A percentile compares a stretch with the other conserved stretches of the same genome.
Conservation (phyloP, 2,329 filamentous ascomycete genomes). For the Sporothrix curviconia region DNA sequence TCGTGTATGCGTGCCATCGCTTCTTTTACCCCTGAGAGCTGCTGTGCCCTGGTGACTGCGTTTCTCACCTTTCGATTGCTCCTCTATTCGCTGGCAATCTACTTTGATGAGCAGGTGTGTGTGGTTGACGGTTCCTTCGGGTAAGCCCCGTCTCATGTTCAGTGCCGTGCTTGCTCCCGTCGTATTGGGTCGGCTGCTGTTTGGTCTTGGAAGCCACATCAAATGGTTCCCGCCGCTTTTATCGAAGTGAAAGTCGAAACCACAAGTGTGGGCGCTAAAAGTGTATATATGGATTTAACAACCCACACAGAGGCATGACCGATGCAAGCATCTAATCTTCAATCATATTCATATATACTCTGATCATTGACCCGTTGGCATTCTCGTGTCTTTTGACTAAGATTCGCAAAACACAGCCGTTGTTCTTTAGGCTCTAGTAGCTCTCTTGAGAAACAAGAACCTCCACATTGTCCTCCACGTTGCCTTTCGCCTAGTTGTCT, state of each 20-base stretch:
- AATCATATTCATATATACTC: no score
- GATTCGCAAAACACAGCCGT: no score
- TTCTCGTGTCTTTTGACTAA: no score
- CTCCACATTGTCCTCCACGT: no score
- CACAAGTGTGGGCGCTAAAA: neutral
- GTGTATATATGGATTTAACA: conserved; percentile 12
- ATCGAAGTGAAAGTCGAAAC: neutral
- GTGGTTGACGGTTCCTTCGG: neutral
- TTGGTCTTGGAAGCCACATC: neutral
- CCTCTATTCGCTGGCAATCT: neutral
- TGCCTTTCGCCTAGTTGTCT: neutral
- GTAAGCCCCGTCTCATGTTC: neutral
- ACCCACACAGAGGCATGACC: neutral
- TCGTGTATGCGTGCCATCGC: conserved; percentile 12
- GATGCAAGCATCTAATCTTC: no score
- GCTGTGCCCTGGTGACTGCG: conserved; percentile 2
- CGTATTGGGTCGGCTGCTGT: neutral
- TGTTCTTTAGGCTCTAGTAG: no score
- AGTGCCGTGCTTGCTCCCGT: neutral
- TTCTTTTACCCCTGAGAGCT: conserved; percentile 13
- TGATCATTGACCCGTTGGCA: no score
- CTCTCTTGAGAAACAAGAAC: no score
- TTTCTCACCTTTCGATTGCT: neutral
- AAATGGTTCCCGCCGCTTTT: neutral
- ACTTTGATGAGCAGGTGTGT: neutral